These are phyloP conservation scores for Ramaria rubella DNA, from an alignment of 768 basidiomycete genomes.

Conservation along the genomic window DNA sequence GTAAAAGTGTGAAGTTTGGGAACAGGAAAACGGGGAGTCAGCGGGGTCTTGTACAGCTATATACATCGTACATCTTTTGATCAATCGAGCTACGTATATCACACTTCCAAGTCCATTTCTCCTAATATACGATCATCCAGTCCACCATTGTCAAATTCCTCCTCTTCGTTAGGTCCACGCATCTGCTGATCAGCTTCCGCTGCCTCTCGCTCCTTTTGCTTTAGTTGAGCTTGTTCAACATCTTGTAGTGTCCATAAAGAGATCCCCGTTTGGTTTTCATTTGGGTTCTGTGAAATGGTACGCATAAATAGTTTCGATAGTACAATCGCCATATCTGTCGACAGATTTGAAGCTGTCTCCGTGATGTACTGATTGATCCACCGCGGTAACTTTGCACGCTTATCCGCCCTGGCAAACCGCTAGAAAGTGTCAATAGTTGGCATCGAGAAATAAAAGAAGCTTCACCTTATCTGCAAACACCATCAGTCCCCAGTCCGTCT, in stretches of 20 bases:
- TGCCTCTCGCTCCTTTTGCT: constrained; percentile 61
- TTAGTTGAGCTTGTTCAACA: constrained; percentile 77
- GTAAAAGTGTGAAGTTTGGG: no score
- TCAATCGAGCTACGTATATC: not conserved
- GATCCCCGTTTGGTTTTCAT: constrained; percentile 91
- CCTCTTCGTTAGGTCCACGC: constrained; percentile 35
- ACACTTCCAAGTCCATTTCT: constrained; percentile 42
- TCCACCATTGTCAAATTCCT: constrained; percentile 53
- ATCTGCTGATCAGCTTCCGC: constrained; percentile 38
- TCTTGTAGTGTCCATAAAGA: constrained; percentile 95
- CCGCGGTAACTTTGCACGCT: constrained; percentile 89
- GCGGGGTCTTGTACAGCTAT: no score
- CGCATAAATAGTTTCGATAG: constrained; percentile 96
- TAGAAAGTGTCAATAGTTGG: constrained; percentile 25
- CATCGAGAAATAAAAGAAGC: not conserved
- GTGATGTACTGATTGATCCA: constrained; percentile 99
- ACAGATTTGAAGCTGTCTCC: constrained; percentile 95
- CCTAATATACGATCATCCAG: constrained; percentile 57
- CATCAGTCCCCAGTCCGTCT: constrained; percentile 99
- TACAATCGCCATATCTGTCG: constrained; percentile 95
- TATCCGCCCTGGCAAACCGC: constrained; percentile 90
- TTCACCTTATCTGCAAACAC: constrained; percentile 95
- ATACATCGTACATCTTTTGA: not conserved
- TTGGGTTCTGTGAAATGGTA: constrained; percentile 96
- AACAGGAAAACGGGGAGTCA: no score